Percentiles rank a stretch among this genome's conserved stretches.
Evolutionary conservation across 1,284 basidiomycete genomes (phyloP).

Genomic region (Sphaerobolus stellatus): DNA sequence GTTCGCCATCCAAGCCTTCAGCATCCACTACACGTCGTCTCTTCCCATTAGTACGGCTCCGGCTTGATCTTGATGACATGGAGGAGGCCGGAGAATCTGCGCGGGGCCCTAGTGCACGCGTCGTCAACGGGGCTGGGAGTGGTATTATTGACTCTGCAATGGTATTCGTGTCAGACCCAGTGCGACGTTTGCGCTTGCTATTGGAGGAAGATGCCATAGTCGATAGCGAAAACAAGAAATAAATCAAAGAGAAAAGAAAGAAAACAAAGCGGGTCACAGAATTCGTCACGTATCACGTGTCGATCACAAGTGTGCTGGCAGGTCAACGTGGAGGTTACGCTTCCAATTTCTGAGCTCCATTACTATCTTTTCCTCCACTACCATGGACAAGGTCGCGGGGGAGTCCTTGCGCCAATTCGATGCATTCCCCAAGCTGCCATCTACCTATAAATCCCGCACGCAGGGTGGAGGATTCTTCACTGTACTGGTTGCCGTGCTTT

Average conservation of each 20-base stretch:
- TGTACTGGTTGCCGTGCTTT: constrained; percentile 69
- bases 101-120: constrained; percentile 3
- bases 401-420: constrained; percentile 60
- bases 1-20: too few species aligned
- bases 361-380: neutral
- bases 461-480: constrained; percentile 88
- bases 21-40: neutral
- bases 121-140: constrained; percentile 1
- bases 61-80: constrained; percentile 5
- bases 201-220: too few species aligned
- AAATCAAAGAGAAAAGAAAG: too few species aligned
- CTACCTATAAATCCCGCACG: constrained; percentile 85
- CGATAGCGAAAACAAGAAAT: too few species aligned
- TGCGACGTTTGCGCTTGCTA: too few species aligned
- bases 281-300: too few species aligned
- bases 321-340: constrained; percentile 13
- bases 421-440: constrained; percentile 87
- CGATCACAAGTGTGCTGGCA: too few species aligned
- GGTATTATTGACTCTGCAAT: too few species aligned
- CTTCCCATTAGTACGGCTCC: neutral
- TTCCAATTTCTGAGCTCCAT: neutral
- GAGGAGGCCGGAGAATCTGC: constrained; percentile 5
- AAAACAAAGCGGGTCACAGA: too few species aligned
- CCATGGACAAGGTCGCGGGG: constrained; percentile 51
- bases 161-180: too few species aligned